Base-by-base conservation (phyloP, 2,329 filamentous ascomycete genomes). In the Aspergillus pseudoviridinutans region DNA sequence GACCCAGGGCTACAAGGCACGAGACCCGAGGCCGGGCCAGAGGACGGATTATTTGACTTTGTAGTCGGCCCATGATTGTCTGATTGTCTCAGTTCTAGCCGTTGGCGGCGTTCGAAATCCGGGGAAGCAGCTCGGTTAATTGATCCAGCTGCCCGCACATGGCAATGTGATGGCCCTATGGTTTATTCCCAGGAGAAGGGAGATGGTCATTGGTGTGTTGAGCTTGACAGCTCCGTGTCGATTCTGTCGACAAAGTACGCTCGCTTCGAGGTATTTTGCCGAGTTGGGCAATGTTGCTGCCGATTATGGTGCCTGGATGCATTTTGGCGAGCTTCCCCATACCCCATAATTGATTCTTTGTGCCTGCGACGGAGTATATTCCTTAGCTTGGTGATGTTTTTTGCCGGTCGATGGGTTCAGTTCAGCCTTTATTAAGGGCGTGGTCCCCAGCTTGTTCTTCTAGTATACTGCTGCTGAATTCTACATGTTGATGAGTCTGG, bases 121-220 rank as follows among this genome's bases (percentile, higher is more conserved):
- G 58, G 58, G 58, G 58, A 57, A 22, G 49, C n/a, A 38, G 27
- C 58, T 59, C 58, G 58, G 58, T 57, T 59, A 59, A 57, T 55
- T 29, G 54, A 4, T 29, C 32, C 28, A 12, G 7, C 42, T 24
- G 2, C 20, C 24, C 12, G 38, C 46, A 50, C 44, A 41, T 49
- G 44, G 35, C 53, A 49, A 17, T 3, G 38, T 41, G 29, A 51
- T 9, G 29, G 53, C 51, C 53, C 12, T 52, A 52, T 5, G 49
- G 42, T 55, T 38, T 41, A 12, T 29, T 46, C 17, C 49, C 27
- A 41, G 35, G 35, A 41, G 35, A 20, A 17, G 3, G 3, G 2
- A 12, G 8, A 4, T 46, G 8, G 8, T 24, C 0, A 24, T 24
- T 20, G n/a, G 42, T 0, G 3, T 2, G 41, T 20, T 2, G 8